Conservation (phyloP, 2,329 filamentous ascomycete genomes). For the Verticillium albo-atrum region DNA sequence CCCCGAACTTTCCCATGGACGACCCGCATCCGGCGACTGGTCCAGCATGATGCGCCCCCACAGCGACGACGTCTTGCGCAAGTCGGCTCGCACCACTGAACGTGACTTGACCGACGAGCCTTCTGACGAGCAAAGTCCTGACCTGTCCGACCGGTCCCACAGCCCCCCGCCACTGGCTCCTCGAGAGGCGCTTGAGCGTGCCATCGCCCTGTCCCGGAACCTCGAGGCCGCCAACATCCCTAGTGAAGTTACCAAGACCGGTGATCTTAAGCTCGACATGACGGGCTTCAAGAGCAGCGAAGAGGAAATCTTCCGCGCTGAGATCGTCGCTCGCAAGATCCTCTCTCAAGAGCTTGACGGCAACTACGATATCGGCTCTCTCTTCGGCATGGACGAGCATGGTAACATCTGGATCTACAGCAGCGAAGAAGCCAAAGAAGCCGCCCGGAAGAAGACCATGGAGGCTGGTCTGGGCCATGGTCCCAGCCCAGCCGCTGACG, state of each 20-base stretch:
- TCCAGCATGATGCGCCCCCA: constrained; percentile 38
- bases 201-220: constrained; percentile 79
- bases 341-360: constrained; percentile 89
- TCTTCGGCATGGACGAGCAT: constrained; percentile 92
- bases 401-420: constrained; percentile 99
- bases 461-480: constrained; percentile 28
- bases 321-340: constrained; percentile 89
- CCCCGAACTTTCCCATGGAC: constrained; percentile 41
- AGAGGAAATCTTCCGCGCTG: constrained; percentile 84
- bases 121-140: constrained; percentile 29
- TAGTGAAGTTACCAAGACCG: constrained; percentile 83
- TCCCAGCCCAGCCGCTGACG: constrained; percentile 61
- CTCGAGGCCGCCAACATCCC: constrained; percentile 89
- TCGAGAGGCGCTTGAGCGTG: constrained; percentile 75
- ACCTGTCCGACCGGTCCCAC: constrained; percentile 55
- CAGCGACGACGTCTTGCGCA: constrained; percentile 51
- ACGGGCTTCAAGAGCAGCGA: constrained; percentile 93
- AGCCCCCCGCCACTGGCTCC: constrained; percentile 72
- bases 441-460: constrained; percentile 65
- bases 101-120: constrained; percentile 32
- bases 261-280: constrained; percentile 98
- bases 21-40: constrained; percentile 49
- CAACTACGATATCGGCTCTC: constrained; percentile 90
- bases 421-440: constrained; percentile 92
- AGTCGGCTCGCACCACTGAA: constrained; percentile 33